Conservation (phyloP, 768 basidiomycete species). For the Boletus reticuloceps region DNA sequence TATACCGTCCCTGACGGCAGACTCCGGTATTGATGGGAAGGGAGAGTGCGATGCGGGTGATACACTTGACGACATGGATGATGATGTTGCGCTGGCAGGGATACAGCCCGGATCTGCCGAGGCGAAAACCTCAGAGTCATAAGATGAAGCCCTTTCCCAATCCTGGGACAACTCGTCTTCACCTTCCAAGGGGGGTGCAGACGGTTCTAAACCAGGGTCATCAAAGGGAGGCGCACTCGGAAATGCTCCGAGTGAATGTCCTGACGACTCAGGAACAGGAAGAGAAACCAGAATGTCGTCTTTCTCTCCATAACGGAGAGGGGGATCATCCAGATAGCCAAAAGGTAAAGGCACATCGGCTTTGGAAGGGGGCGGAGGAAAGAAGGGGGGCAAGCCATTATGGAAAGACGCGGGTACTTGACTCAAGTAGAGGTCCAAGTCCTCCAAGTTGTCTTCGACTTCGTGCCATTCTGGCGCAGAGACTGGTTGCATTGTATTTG, state of each 20-base stretch:
- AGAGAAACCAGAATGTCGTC: conserved; percentile 35
- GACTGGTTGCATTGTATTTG: conserved; percentile 22
- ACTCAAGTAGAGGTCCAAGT: conserved; percentile 6
- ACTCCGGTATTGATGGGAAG: not conserved
- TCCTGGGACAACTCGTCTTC: conserved; percentile 20
- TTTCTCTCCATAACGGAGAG: conserved; percentile 34
- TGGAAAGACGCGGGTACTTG: conserved; percentile 6
- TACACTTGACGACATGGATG: not conserved
- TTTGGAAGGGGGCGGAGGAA: conserved; percentile 38
- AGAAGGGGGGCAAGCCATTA: conserved; percentile 15
- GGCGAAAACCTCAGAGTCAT: not conserved
- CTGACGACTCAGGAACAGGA: conserved; percentile 39
- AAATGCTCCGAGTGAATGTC: conserved; percentile 42
- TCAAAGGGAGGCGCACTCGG: conserved; percentile 35
- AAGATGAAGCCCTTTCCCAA: conserved; percentile 18
- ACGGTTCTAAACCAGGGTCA: conserved; percentile 38
- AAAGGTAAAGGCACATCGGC: conserved; percentile 39
- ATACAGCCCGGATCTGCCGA: conserved; percentile 4
- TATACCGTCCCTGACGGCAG: conserved; percentile 12
- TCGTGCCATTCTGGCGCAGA: conserved; percentile 58
- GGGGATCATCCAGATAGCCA: conserved; percentile 33
- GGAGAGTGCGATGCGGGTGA: conserved; percentile 3
- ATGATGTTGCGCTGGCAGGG: not conserved
- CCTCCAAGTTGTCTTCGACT: conserved; percentile 40
- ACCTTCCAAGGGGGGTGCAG: conserved; percentile 40